Base-by-base conservation (phyloP, 805 yeast genomes). In the Saturnispora gosingensis region DNA sequence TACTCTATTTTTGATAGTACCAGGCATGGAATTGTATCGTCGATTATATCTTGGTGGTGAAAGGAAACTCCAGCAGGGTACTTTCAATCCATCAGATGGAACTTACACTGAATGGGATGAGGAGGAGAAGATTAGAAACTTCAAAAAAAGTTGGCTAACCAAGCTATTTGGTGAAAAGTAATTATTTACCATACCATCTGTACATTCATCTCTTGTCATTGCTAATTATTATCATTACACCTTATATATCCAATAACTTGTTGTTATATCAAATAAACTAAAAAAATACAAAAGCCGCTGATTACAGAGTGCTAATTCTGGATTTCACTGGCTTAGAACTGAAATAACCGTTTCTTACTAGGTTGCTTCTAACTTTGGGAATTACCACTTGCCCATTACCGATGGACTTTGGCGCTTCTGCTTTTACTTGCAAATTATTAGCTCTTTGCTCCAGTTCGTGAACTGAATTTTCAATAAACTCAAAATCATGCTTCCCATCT, bases 31-130 rank as follows among this genome's bases (percentile, higher is more conserved):
- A 50, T 50, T 69, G 3, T 69, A 67, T 49, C 57, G 67, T 42
- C 51, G 73, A 25, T 46, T 64, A 13, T 63, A 71, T 35, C 59
- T 66, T 11, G 76, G 77, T 5, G 68, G 70, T 16, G 76, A 72
- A 45, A 64, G 76, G 53, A 67, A 68, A 32, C 65, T 67, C 3
- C 81, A 76, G 56, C 61, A 69, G 42, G 81, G 81, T 10, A 77
- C 71, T 43, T 64, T 66, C 53, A 59, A 65, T 46, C 70, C 73
- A 1, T 63, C 63, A 1, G 78, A 74, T 48, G 79, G 79, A 0
- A 66, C 73, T 1, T 61, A 74, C 5, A 61, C 74, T n/a, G 59
- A 70, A 46, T 76, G 74, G 59, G 59, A 66, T 11, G 73, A 71
- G 15, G 70, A 69, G 43, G 81, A 76, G 56, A 69, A 63, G 50